Base-by-base conservation (phyloP, 257 asterid species). In the Leonotis leonurus region DNA sequence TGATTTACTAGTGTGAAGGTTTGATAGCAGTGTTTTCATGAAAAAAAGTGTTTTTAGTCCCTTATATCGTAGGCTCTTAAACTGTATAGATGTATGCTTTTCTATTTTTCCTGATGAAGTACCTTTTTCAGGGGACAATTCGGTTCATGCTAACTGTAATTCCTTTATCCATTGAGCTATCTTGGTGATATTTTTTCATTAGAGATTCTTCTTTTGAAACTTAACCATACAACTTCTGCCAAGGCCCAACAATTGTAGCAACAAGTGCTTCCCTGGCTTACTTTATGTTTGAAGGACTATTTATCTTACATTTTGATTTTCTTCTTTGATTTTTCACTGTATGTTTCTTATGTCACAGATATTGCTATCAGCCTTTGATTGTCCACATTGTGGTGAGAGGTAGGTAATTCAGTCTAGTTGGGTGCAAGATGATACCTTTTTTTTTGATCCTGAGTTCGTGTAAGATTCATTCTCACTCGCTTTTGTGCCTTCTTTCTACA, bases 311-410 rank as follows among this genome's bases (percentile, higher is more conserved):
- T 22, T 64, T 22, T n/a, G n/a, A 3, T 20, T 10, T 41, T n/a
- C 13, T 27, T 8, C n/a, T 12, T 62, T 41, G 13, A 5, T 9
- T 29, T 2, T 62, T 27, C 9, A 60, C 20, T 25, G 11, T 50
- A n/a, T 35, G 14, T 45, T 48, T 66, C 17, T 75, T 18, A 26
- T 43, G 67, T 52, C 70, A 41, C 90, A 93, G 99, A 78, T 93
- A 70, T 65, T 89, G 72, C 81, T 93, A 70, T 86, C 99, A 54
- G 97, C 99, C 43, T 89, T 93, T 74, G 99, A 89, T 48, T 93
- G 99, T 73, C 81, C 94, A 6, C 99, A 93, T 78, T 93, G 99
- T 66, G 78, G 84, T 70, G 99, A 93, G 76, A 93, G 97, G 99
- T n/a, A n/a, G n/a, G n/a, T 93, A 84, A 48, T 39, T 13, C 62